Conservation (phyloP, 352 stramenopile genomes). For the Pythium coloratum region DNA sequence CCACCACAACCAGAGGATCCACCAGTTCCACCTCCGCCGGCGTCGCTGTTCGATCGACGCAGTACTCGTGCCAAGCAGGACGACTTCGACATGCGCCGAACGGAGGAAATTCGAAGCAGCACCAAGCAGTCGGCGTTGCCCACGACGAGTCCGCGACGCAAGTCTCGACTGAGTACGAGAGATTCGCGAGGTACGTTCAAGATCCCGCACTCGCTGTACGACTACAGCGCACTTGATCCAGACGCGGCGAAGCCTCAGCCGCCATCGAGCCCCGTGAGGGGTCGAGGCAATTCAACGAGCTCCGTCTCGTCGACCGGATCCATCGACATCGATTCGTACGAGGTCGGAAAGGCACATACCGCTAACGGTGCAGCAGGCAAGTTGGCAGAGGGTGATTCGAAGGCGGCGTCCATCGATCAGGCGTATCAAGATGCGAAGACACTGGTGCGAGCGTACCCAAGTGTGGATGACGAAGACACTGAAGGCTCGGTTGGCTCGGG, state of each 20-base stretch:
- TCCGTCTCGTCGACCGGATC: slow-evolving; percentile 66
- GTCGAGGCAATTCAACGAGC: slow-evolving; percentile 42
- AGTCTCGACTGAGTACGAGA: slow-evolving; percentile 18
- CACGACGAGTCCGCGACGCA: slow-evolving; percentile 9
- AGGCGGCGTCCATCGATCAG: not conserved
- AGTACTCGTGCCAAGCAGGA: slow-evolving; percentile 17
- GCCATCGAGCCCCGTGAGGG: slow-evolving; percentile 17
- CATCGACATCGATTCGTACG: slow-evolving; percentile 73
- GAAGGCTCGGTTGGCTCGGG: slow-evolving; percentile 29
- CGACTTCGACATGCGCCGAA: slow-evolving; percentile 7
- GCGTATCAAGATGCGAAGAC: slow-evolving; percentile 10
- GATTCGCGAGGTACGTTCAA: slow-evolving; percentile 29
- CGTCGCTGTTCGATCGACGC: slow-evolving; percentile 70
- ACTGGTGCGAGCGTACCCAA: not conserved
- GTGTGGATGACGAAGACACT: slow-evolving; percentile 22
- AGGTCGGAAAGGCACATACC: slow-evolving; percentile 25
- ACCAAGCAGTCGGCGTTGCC: not conserved
- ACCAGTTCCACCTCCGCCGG: slow-evolving; percentile 22
- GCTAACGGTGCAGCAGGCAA: not conserved
- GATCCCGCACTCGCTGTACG: slow-evolving; percentile 32
- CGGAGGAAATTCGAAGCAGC: slow-evolving; percentile 2
- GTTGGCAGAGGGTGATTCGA: not conserved
- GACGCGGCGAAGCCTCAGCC: slow-evolving; percentile 1
- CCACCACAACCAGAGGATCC: slow-evolving; percentile 1
- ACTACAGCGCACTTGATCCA: slow-evolving; percentile 22